A percentile compares a stretch with the other conserved stretches of the same genome.
Conservation (phyloP, 2,329 filamentous ascomycete species). For the Lecanicillium sp. region DNA sequence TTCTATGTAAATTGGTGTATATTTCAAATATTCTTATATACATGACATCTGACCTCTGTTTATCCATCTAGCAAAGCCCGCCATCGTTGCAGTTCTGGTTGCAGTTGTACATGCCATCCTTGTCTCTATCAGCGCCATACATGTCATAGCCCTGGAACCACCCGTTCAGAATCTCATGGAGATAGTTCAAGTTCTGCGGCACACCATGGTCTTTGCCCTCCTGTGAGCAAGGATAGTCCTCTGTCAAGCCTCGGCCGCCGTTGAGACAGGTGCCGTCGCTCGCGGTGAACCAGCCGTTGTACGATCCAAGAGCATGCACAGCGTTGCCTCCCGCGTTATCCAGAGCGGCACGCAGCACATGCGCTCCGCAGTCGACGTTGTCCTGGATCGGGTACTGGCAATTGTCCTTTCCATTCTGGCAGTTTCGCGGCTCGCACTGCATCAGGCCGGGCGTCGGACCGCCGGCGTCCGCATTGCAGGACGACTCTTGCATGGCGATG, state of each 20-base stretch:
- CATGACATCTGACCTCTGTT: too few species aligned
- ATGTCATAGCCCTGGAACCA: conserved; percentile 27
- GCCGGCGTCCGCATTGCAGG: conserved; percentile 25
- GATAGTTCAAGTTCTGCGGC: conserved; percentile 27
- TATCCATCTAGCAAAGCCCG: not conserved
- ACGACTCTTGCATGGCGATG: conserved; percentile 28
- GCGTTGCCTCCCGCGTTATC: conserved; percentile 19
- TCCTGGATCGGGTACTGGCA: conserved; percentile 25
- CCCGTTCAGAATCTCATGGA: conserved; percentile 27
- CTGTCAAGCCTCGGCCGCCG: conserved; percentile 20
- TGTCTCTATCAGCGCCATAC: conserved; percentile 17
- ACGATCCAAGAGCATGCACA: conserved; percentile 23
- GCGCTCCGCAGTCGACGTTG: conserved; percentile 25
- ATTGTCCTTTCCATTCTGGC: conserved; percentile 19
- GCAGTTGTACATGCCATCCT: conserved; percentile 13
- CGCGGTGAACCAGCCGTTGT: conserved; percentile 28
- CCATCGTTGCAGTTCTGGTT: conserved; percentile 6
- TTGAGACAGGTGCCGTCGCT: conserved; percentile 17
- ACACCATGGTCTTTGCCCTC: conserved; percentile 19
- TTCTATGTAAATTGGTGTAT: too few species aligned
- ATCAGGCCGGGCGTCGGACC: conserved; percentile 26
- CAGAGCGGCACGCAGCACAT: conserved; percentile 19
- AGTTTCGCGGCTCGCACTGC: conserved; percentile 27
- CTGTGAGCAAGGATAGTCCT: conserved; percentile 11
- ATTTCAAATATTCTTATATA: too few species aligned